Base-by-base conservation (phyloP, 257 asterid species). In the Scutellaria barbata region DNA sequence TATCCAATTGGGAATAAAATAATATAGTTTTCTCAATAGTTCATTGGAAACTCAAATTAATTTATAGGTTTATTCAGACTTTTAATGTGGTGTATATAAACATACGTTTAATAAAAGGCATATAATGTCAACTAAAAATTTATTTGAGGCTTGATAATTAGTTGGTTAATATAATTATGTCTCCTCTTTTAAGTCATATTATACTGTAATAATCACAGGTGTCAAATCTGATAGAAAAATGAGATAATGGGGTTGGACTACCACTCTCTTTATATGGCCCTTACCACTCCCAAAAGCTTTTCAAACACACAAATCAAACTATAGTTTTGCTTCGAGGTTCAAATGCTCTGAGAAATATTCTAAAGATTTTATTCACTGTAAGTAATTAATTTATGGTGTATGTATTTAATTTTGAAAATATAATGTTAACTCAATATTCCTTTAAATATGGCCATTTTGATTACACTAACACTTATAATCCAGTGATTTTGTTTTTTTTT, bases 161-260 rank as follows among this genome's bases (percentile, higher is more conserved):
- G 3, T 30, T 30, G 3, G 35, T 39, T 33, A 53, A 35, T 11
- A 20, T 63, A 8, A 48, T 62, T 20, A n/a, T 62, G 80, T 75
- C 76, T 46, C 76, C 57, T 5, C 57, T 56, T 63, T 70, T 12
- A 8, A 45, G 68, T 63, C 66, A 70, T 11, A 42, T 12, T 25
- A 42, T 46, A 63, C 55, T 43, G 20, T 69, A 25, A 48, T 7
- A 30, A 35, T 10, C 18, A 55, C 76, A 70, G 76, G 68, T 41
- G 76, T 70, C 72, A 14, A 0, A 1, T 17, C 0, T 42, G 2
- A 69, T 69, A 43, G 46, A 63, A 9, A 9, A 68, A 14, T 1
- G n/a, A 40, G 30, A 8, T 37, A 30, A 50, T 57, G 16, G 56
- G 9, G 6, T 17, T 56, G 9, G 50, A 5, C 40, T 14, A 39